Conservation (phyloP, 202 grass and related monocot species). For the Zoysia matrella region DNA sequence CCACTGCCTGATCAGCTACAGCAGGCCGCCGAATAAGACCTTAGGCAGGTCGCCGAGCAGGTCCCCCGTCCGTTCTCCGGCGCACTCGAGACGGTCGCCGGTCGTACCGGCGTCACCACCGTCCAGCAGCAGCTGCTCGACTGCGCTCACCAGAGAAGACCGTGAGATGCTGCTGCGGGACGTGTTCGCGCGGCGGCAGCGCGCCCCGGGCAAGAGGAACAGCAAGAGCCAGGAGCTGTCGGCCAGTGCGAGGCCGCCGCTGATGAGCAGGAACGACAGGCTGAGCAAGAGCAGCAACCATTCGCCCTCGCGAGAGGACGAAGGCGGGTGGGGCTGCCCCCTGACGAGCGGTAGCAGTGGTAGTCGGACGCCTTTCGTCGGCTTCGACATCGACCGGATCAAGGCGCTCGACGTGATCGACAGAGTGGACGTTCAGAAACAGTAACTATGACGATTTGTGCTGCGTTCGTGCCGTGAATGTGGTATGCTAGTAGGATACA, state of each 20-base stretch:
- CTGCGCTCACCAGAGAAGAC: too few species aligned
- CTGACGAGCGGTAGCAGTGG: slow-evolving; percentile 15
- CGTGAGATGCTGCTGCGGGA: too few species aligned
- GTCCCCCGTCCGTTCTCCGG: slow-evolving; percentile 66
- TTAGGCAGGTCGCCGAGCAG: slow-evolving; percentile 66
- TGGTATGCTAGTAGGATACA: not conserved
- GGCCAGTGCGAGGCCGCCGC: not conserved
- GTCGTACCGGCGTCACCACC: too few species aligned
- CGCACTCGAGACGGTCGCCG: too few species aligned
- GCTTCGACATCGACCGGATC: slow-evolving; percentile 63
- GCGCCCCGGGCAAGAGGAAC: too few species aligned
- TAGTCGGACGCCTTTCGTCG: slow-evolving; percentile 9
- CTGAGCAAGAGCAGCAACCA: slow-evolving; percentile 73
- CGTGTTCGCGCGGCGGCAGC: too few species aligned
- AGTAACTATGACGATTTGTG: not conserved
- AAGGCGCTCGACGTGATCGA: slow-evolving; percentile 61
- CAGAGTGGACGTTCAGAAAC: slow-evolving; percentile 49
- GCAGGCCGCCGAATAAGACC: slow-evolving; percentile 40
- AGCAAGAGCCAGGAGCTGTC: slow-evolving; percentile 72
- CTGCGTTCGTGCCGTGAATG: slow-evolving; percentile 6
- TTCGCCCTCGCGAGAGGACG: slow-evolving; percentile 6
- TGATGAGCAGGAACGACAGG: slow-evolving; percentile 60
- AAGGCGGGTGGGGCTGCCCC: slow-evolving; percentile 18
- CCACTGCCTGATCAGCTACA: slow-evolving; percentile 66
- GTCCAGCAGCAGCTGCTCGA: too few species aligned